A percentile compares a stretch with the other conserved stretches of the same genome.
Evolutionary conservation across 2,329 filamentous ascomycete genomes (phyloP).

Genomic region (Talaromyces sp.): DNA sequence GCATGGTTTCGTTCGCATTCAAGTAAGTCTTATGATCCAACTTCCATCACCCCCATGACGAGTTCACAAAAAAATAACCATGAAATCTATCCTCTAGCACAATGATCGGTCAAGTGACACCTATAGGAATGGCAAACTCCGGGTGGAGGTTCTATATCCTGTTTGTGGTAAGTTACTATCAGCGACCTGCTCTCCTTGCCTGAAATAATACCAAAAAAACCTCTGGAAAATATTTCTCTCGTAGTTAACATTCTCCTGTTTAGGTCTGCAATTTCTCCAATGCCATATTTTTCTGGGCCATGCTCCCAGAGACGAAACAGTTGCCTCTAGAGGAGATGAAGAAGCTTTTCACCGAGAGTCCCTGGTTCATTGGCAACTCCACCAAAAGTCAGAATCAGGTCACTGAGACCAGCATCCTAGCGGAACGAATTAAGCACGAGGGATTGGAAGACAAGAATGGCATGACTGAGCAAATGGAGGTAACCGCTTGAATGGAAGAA

Average conservation of each 20-base stretch:
- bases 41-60: neutral
- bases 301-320: slow-evolving; percentile 22
- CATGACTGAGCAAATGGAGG: neutral
- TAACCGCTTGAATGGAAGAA: neutral
- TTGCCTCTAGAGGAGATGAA: slow-evolving; percentile 11
- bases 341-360: neutral
- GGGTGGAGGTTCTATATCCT: slow-evolving; percentile 25
- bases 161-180: slow-evolving; percentile 20
- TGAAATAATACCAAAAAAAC: neutral
- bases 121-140: slow-evolving; percentile 22
- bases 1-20: slow-evolving; percentile 9
- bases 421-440: neutral
- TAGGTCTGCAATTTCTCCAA: slow-evolving; percentile 21
- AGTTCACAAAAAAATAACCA: neutral
- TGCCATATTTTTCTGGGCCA: slow-evolving; percentile 24
- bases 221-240: neutral
- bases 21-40: neutral
- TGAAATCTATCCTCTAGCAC: neutral
- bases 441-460: neutral
- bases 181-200: neutral
- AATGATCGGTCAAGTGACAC: slow-evolving; percentile 22
- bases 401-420: neutral
- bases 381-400: neutral
- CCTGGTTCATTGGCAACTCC: neutral
- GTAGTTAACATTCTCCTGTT: neutral